These are phyloP conservation scores for Trichoderma pleuroti DNA, from an alignment of 2,329 filamentous ascomycete species.

Conservation along the genomic window DNA sequence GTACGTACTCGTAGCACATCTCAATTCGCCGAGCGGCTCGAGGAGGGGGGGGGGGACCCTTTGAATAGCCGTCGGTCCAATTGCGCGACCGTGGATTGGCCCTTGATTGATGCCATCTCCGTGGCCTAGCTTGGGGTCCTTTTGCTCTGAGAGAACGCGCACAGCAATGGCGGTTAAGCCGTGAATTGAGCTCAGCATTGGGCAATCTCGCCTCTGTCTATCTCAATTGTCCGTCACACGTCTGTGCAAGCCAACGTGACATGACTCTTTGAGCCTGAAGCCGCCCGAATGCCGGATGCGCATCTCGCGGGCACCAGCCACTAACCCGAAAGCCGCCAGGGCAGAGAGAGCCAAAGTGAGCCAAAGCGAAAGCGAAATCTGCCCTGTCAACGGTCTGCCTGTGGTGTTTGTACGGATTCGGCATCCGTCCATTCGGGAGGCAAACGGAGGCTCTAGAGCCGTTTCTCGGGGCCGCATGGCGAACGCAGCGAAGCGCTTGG, in stretches of 20 bases:
- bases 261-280: neutral
- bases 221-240: slow-evolving; percentile 10
- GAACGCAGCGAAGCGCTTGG: neutral
- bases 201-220: neutral
- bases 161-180: slow-evolving; percentile 2
- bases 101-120: slow-evolving; percentile 7
- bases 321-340: slow-evolving; percentile 1
- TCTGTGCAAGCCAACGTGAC: slow-evolving; percentile 10
- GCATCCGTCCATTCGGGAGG: slow-evolving; percentile 5
- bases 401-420: slow-evolving; percentile 9
- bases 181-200: slow-evolving; percentile 2
- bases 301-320: neutral
- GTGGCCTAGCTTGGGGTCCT: neutral
- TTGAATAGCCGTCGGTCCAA: slow-evolving; percentile 19
- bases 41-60: slow-evolving; percentile 14
- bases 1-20: neutral
- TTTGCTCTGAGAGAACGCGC: neutral
- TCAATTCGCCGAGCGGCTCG: slow-evolving; percentile 16
- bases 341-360: neutral
- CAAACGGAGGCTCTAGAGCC: slow-evolving; percentile 5
- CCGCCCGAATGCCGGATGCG: neutral
- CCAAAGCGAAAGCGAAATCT: neutral
- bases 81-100: neutral
- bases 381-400: neutral
- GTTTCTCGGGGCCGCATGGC: neutral